phyloP scores from a whole-genome alignment of 306 rosid species.

The Mimosa bimucronata region DNA sequence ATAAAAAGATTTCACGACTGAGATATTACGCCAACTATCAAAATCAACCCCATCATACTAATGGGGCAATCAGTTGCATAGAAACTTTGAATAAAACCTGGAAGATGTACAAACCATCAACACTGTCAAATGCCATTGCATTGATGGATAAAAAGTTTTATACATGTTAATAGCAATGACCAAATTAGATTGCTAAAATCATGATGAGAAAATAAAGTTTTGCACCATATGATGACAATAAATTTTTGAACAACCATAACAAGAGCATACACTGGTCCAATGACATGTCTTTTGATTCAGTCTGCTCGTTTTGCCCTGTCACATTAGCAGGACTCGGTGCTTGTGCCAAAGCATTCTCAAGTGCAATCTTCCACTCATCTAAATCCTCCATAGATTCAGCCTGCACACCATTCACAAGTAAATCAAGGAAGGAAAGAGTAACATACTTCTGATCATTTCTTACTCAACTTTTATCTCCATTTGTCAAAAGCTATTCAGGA shows the following conservation, averaged over 20 bases:
- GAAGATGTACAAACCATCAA: slow-evolving; percentile 18
- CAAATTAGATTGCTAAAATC: too few relatives aligned
- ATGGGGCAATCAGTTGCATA: slow-evolving; percentile 23
- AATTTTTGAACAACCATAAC: slow-evolving; percentile 33
- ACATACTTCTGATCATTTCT: slow-evolving; percentile 23
- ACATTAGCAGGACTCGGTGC: slow-evolving; percentile 69
- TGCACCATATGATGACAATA: too few relatives aligned
- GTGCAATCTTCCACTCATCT: slow-evolving; percentile 93
- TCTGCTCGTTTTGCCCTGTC: slow-evolving; percentile 66
- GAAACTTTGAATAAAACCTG: slow-evolving; percentile 15
- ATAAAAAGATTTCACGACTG: slow-evolving; percentile 22
- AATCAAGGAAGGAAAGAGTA: slow-evolving; percentile 21
- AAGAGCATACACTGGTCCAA: slow-evolving; percentile 68
- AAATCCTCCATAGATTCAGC: slow-evolving; percentile 93
- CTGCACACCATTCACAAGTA: slow-evolving; percentile 49
- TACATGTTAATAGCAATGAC: too few relatives aligned
- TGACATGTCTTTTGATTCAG: slow-evolving; percentile 69
- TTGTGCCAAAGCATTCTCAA: slow-evolving; percentile 83
- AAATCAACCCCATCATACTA: too few relatives aligned
- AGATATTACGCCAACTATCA: neutral
- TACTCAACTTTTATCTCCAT: slow-evolving; percentile 23
- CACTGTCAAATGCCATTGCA: too few relatives aligned
- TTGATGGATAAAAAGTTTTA: too few relatives aligned
- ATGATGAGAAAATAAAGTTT: too few relatives aligned
- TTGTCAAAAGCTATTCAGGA: slow-evolving; percentile 24